Evolutionary conservation across 1,284 basidiomycete species (phyloP), one percentile per base, ranked within the genome.

Genomic region (Cryptococcus sp.): DNA sequence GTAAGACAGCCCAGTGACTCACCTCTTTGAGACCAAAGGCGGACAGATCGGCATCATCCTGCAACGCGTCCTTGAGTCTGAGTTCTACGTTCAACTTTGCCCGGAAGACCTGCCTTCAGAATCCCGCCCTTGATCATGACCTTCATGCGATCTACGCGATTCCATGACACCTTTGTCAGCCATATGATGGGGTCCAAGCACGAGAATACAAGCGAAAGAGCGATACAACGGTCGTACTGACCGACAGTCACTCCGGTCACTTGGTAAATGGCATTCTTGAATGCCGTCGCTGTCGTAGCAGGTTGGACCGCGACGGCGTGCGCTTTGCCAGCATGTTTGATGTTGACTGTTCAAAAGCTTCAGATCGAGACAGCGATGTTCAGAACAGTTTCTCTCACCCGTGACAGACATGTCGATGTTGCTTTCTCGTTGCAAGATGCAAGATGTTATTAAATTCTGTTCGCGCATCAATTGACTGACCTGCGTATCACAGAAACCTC

Each of bases 71-170:
- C 8, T 2, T 34, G 29, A 34, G 29, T 34, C 29, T 34, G 29
- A 13, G 13, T 7, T 10, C 29, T 13, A 13, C 29, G 8, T 10
- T 34, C 47, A 26, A 39, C 3, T n/a, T 20, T 10, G 19, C 25
- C 46, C 26, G 23, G 19, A 45, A 4, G 15, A 34, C 26, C 26
- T 46, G 25, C 73, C 59, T 75, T 67, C 49, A 69, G 63, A 15
- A 76, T 83, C n/a, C 91, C 91, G 49, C 91, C 91, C 76, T 96
- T 97, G 75, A 95, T 83, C 89, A 97, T 94, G 63, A 98, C 89
- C 79, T 97, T 99, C 89, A 96, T 94, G 50, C 93, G 84, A 69
- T 94, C 92, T 50, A 34, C 29, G 13, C 8, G 29, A 34, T 10
- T 7, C 29, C 29, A 34, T 34, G 29, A 34, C 46, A 45, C 17